These are phyloP conservation scores for Penicillium odoratum DNA, from an alignment of 495 filamentous ascomycete genomes.

Conservation along the genomic window DNA sequence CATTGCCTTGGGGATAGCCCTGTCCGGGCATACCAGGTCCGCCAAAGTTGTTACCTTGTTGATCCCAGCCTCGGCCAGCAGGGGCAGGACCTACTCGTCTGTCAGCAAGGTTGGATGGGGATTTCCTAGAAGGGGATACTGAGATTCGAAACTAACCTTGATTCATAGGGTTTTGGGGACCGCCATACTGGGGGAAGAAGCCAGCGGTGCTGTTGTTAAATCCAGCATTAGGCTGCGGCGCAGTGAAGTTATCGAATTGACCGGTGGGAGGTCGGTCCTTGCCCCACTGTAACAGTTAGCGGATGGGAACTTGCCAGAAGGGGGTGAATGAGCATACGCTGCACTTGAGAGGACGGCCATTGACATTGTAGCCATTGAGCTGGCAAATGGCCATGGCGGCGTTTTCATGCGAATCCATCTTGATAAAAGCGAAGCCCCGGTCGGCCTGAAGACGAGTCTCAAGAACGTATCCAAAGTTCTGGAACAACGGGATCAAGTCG, in stretches of 20 bases:
- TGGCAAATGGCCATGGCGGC: slow-evolving; percentile 98
- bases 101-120: slow-evolving; percentile 6
- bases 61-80: slow-evolving; percentile 62
- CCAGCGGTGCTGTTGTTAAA: slow-evolving; percentile 74
- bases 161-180: slow-evolving; percentile 67
- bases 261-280: slow-evolving; percentile 94
- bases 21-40: slow-evolving; percentile 59
- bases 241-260: slow-evolving; percentile 79
- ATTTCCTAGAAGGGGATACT: slow-evolving; percentile 14
- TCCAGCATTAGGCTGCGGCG: slow-evolving; percentile 58
- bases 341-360: slow-evolving; percentile 96
- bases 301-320: slow-evolving; percentile 5
- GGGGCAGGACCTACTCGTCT: slow-evolving; percentile 52
- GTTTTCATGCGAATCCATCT: slow-evolving; percentile 99
- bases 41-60: slow-evolving; percentile 59
- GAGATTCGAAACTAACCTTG: slow-evolving; percentile 46
- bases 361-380: slow-evolving; percentile 94
- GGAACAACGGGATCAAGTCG: slow-evolving; percentile 93
- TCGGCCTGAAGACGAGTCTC: slow-evolving; percentile 98
- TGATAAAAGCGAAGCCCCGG: slow-evolving; percentile 97
- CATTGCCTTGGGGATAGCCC: slow-evolving; percentile 62
- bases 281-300: slow-evolving; percentile 73
- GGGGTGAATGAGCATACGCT: slow-evolving; percentile 63
- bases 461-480: slow-evolving; percentile 96
- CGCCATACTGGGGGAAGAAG: slow-evolving; percentile 90